Conservation (phyloP, 2,329 filamentous ascomycete species). For the Stylonectria norvegica region DNA sequence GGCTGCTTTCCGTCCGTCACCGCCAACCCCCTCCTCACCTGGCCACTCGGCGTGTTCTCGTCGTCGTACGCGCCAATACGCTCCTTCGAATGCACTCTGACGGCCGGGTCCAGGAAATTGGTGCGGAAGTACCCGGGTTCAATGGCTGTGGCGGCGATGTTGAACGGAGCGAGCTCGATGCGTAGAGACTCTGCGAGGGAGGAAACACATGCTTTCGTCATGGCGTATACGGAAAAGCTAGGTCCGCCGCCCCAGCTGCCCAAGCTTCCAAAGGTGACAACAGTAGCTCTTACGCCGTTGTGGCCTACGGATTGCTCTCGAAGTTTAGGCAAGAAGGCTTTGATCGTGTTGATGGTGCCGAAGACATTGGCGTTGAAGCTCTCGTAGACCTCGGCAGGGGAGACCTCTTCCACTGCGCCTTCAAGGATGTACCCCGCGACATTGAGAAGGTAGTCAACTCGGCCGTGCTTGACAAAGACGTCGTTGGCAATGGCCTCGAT, state of each 20-base stretch:
- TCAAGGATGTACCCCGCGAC: constrained; percentile 45
- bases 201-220: constrained; percentile 46
- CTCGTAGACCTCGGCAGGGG: constrained; percentile 34
- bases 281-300: constrained; percentile 19
- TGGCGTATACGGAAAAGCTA: constrained; percentile 38
- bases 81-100: constrained; percentile 23
- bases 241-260: constrained; percentile 41
- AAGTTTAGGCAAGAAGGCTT: constrained; percentile 47
- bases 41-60: constrained; percentile 27
- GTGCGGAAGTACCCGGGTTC: constrained; percentile 56
- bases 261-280: constrained; percentile 47
- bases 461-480: constrained; percentile 32
- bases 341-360: constrained; percentile 46
- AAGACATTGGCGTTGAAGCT: constrained; percentile 54
- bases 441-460: constrained; percentile 48
- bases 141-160: constrained; percentile 40
- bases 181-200: constrained; percentile 43
- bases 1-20: constrained; percentile 46
- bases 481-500: constrained; percentile 36
- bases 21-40: constrained; percentile 29
- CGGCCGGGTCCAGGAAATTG: constrained; percentile 40
- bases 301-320: constrained; percentile 34
- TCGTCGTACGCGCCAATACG: constrained; percentile 33
- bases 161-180: constrained; percentile 44
- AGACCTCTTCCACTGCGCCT: constrained; percentile 40